Evolutionary conservation across 768 basidiomycete species (phyloP), one percentile per base, ranked within the genome.

Genomic region (Chalciporus chontae): DNA sequence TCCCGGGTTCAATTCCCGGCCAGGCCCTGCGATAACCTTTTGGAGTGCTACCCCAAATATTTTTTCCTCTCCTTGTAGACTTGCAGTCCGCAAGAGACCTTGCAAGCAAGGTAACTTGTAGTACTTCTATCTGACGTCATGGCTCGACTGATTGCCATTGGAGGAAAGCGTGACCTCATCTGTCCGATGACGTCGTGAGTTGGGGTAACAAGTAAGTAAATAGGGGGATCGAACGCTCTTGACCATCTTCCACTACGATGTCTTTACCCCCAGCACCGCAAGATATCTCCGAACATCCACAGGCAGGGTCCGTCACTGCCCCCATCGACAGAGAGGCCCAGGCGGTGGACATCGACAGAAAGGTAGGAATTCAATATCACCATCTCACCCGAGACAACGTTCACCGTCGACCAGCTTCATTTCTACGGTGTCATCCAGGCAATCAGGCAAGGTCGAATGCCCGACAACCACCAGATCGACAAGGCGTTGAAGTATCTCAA

Each of bases 1-100:
- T 85, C 83, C 83, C 78, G 83, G 84, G 85, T 86, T 87, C 84
- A 85, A 86, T 85, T 85, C 84, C 83, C 83, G 79, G 82, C 77
- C 76, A 83, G 82, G 83, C 81, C 83, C 60, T 6, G 1, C 4
- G 1, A 3, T 36, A 11, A 10, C 13, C 13, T 31, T 31, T 31
- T 5, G 2, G 2, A 10, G 21, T 21, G 21, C 21, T 21, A 29
- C 27, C 27, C 10, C 10, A 6, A 29, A 29, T 1, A 29, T 6
- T 29, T 10, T 7, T 29, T 29, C 7, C n/a, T n/a, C n/a, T n/a
- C n/a, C n/a, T n/a, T n/a, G n/a, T n/a, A n/a, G n/a, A n/a, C n/a
- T n/a, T n/a, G n/a, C n/a, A n/a, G n/a, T n/a, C n/a, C n/a, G 5
- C 26, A 5, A 5, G 5, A 27, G 26, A 9, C 26, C 9, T 27